These are phyloP conservation scores for Penicillium steckii DNA, from an alignment of 495 filamentous ascomycete species.

Conservation along the genomic window DNA sequence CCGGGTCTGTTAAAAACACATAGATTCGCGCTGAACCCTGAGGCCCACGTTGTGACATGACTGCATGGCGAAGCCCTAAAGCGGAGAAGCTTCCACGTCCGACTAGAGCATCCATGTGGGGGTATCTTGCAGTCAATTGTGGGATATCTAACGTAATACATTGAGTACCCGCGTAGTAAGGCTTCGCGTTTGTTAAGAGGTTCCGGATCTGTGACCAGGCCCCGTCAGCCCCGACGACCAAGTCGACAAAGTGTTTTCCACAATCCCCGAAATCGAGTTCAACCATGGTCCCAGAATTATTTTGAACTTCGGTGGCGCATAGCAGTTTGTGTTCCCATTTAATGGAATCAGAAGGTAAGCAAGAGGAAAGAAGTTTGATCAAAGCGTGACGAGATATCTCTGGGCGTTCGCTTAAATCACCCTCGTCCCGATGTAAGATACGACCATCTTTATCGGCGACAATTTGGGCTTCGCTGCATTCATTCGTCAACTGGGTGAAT, in stretches of 20 bases:
- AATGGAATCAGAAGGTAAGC: constrained; percentile 37
- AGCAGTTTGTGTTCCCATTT: constrained; percentile 47
- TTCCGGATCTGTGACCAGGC: constrained; percentile 56
- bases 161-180: constrained; percentile 47
- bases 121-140: constrained; percentile 22
- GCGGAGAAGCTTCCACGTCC: constrained; percentile 23
- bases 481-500: constrained; percentile 36
- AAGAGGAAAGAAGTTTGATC: constrained; percentile 35
- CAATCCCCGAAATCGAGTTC: constrained; percentile 33
- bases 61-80: constrained; percentile 27
- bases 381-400: constrained; percentile 45
- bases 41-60: constrained; percentile 34
- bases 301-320: background rate
- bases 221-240: constrained; percentile 63
- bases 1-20: constrained; percentile 28
- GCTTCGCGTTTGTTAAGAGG: constrained; percentile 45
- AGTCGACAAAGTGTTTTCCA: constrained; percentile 38
- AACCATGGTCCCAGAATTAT: constrained; percentile 7
- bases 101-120: constrained; percentile 24
- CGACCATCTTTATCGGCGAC: constrained; percentile 40
- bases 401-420: constrained; percentile 33
- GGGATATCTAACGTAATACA: constrained; percentile 20
- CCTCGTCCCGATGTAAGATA: constrained; percentile 28
- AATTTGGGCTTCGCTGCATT: constrained; percentile 32
- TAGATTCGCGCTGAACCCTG: constrained; percentile 43